Evolutionary conservation across 2,329 filamentous ascomycete species (phyloP), one percentile per base, ranked within the genome.

Genomic region (Microcera coccophila): DNA sequence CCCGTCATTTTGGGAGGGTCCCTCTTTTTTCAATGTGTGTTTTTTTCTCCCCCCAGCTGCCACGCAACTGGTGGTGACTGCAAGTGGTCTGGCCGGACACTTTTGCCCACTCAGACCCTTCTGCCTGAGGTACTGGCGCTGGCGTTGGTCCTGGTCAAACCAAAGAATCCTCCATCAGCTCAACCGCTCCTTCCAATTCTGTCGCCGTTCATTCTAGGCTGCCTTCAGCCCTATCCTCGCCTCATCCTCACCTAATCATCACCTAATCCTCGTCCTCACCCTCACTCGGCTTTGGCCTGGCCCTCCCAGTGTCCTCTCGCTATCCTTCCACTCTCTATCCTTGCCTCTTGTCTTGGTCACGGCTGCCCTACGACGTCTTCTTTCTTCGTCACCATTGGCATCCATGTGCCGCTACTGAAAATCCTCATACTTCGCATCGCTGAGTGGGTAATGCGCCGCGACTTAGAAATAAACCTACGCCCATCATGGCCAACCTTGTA

Each of bases 401-500:
- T 32, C 29, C 29, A 32, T 32, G 29, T 32, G 7, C 29, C 29
- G 29, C 29, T 32, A 32, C 29, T 32, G 29, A 32, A n/a, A n/a
- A 32, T 32, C n/a, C 29, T 32, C n/a, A 8, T 7, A 32, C 29
- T 15, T 32, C 7, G 29, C 11, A 15, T 17, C 8, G 5, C 8
- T 17, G 29, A 7, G 36, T 32, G 42, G 60, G 54, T 55, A 47
- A 61, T 61, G 58, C 55, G 48, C 51, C 39, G 36, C 43, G 41
- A 35, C 41, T 15, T 35, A 39, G 42, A 48, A 41, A 44, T 44
- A 31, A 47, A 41, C 45, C 50, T 34, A 56, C 46, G 37, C 38
- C 45, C 39, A 69, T 49, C 45, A 76, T 76, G 72, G 69, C 67
- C 57, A 71, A 63, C 41, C 83, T 85, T 35, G 74, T 89, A 53